Evolutionary conservation across 73 alveolate genomes (phyloP).

Genomic region (Paramecium sexaurelia): DNA sequence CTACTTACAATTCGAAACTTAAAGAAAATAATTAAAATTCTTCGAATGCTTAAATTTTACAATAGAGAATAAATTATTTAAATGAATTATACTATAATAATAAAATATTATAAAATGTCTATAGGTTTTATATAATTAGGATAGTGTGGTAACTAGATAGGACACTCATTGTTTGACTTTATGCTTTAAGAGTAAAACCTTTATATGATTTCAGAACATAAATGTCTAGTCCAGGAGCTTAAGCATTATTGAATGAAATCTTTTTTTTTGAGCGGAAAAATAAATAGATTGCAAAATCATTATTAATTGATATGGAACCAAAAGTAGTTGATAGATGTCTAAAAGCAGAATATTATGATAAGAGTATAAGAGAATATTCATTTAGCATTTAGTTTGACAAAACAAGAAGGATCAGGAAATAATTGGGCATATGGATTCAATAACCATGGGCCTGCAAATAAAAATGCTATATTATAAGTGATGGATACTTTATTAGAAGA

Average conservation of each 20-base stretch:
- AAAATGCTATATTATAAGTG: constrained; percentile 1
- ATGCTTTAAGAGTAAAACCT: constrained; percentile 37
- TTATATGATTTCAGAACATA: neutral
- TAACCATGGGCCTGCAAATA: constrained; percentile 54
- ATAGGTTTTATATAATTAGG: constrained; percentile 58
- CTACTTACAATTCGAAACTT: neutral
- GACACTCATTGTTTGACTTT: constrained; percentile 56
- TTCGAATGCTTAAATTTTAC: neutral
- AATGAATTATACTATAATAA: neutral
- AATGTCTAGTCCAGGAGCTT: constrained; percentile 64
- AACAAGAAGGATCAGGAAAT: constrained; percentile 66
- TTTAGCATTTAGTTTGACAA: constrained; percentile 49
- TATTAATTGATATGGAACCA: constrained; percentile 66
- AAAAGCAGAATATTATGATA: neutral
- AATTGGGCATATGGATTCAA: constrained; percentile 69
- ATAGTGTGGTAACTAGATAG: constrained; percentile 64
- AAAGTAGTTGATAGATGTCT: constrained; percentile 36
- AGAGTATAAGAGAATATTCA: neutral
- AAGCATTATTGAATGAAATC: constrained; percentile 46
- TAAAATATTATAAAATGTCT: constrained; percentile 16
- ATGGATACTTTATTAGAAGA: constrained; percentile 38
- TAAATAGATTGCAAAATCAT: constrained; percentile 41
- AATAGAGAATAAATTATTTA: neutral
- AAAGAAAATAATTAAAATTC: neutral
- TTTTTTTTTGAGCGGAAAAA: constrained; percentile 38